phyloP scores from a whole-genome alignment of 2,329 filamentous ascomycete genomes.

The Phaeosphaeriaceae sp. region DNA sequence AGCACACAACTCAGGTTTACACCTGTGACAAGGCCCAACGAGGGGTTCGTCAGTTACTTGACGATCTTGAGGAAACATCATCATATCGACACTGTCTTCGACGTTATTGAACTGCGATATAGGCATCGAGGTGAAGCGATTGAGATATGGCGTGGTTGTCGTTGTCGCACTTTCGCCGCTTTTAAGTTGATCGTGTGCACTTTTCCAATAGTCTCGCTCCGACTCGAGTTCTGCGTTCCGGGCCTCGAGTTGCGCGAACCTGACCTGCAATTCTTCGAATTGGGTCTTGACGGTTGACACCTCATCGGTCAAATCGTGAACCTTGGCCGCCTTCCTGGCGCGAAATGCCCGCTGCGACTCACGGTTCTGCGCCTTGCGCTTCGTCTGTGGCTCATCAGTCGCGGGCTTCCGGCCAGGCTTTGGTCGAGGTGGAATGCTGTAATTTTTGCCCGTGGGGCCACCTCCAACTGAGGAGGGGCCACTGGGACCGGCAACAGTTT shows the following conservation, averaged over 20 bases:
- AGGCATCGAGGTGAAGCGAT: not conserved
- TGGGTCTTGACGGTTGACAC: constrained; percentile 22
- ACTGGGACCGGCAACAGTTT: too few species aligned
- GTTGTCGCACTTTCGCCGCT: too few species aligned
- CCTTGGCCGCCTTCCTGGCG: constrained; percentile 82
- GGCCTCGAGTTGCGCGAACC: constrained; percentile 11
- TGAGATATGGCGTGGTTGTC: too few species aligned
- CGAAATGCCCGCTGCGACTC: constrained; percentile 90
- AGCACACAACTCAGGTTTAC: constrained; percentile 39
- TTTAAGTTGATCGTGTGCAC: not conserved
- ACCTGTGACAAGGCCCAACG: constrained; percentile 15
- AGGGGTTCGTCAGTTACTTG: not conserved
- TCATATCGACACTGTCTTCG: not conserved
- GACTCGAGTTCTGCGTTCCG: constrained; percentile 12
- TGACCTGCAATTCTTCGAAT: constrained; percentile 4
- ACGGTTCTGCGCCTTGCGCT: constrained; percentile 92
- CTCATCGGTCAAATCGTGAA: constrained; percentile 66
- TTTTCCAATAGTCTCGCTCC: constrained; percentile 11
- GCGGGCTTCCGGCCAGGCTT: constrained; percentile 89
- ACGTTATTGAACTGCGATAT: not conserved
- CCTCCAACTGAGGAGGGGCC: constrained; percentile 40
- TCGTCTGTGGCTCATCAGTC: constrained; percentile 89
- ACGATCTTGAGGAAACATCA: not conserved
- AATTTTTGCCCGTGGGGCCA: constrained; percentile 48
- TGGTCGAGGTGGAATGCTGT: constrained; percentile 52